phyloP scores from a whole-genome alignment of 228 moss, liverwort and hornwort genomes.

The Sphagnum magellanicum region DNA sequence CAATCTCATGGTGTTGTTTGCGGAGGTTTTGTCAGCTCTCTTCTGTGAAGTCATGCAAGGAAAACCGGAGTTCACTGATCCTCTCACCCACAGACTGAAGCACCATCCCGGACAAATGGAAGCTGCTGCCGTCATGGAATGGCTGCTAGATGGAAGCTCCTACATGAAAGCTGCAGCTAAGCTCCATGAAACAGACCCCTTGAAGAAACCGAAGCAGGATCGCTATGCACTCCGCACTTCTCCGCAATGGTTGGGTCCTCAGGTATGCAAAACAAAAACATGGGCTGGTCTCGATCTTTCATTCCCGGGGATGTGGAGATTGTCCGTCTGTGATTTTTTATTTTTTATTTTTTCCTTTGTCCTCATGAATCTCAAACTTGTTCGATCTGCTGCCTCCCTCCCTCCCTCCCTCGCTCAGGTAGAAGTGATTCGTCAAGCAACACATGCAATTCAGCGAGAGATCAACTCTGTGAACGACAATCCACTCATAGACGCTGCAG shows the following conservation, averaged over 20 bases:
- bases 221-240: neutral
- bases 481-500: constrained; percentile 6
- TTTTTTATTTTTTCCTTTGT: neutral
- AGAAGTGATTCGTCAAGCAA: constrained; percentile 3
- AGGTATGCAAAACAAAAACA: neutral
- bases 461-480: constrained; percentile 11
- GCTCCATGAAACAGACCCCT: neutral
- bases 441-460: neutral
- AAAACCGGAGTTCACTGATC: neutral
- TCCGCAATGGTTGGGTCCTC: neutral
- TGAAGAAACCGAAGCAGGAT: neutral
- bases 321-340: neutral
- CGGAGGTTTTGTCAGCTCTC: constrained; percentile 26
- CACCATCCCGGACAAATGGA: neutral
- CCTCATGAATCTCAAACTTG: neutral
- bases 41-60: neutral
- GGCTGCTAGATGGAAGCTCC: neutral
- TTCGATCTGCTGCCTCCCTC: neutral
- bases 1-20: neutral
- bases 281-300: neutral
- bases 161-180: neutral
- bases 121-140: neutral
- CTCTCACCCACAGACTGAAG: neutral
- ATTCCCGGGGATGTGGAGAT: neutral
- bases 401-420: neutral